Evolutionary conservation across 2,329 filamentous ascomycete species (phyloP).

Genomic region (Penicillium sp.): DNA sequence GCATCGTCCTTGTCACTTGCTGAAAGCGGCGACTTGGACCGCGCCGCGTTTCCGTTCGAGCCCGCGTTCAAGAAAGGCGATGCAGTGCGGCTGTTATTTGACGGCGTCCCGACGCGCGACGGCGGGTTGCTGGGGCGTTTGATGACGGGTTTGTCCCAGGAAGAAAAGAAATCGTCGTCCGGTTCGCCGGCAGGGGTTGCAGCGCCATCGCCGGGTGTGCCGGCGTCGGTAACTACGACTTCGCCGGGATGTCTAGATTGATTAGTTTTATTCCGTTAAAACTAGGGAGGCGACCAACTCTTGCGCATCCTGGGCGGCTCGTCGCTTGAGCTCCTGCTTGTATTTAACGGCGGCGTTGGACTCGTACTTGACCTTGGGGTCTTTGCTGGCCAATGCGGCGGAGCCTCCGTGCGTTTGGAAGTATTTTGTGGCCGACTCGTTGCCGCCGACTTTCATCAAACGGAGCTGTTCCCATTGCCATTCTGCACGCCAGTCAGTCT

Average conservation of each 20-base stretch:
- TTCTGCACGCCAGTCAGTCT: slow-evolving; percentile 46
- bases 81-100: slow-evolving; percentile 70
- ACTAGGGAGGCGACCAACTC: slow-evolving; percentile 59
- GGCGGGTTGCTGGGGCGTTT: slow-evolving; percentile 93
- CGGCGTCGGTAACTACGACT: slow-evolving; percentile 71
- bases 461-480: slow-evolving; percentile 99
- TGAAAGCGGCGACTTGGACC: slow-evolving; percentile 77
- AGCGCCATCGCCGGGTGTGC: slow-evolving; percentile 59
- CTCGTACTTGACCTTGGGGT: slow-evolving; percentile 94
- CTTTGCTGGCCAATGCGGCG: slow-evolving; percentile 91
- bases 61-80: slow-evolving; percentile 85
- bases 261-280: slow-evolving; percentile 17
- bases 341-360: slow-evolving; percentile 93
- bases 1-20: slow-evolving; percentile 52
- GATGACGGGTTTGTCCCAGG: slow-evolving; percentile 96
- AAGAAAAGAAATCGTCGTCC: slow-evolving; percentile 95
- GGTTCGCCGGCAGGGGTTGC: slow-evolving; percentile 76
- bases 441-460: slow-evolving; percentile 96
- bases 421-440: slow-evolving; percentile 96
- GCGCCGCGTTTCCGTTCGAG: slow-evolving; percentile 62
- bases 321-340: slow-evolving; percentile 89
- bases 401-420: slow-evolving; percentile 96
- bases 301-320: slow-evolving; percentile 76
- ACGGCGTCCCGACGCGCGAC: slow-evolving; percentile 82
- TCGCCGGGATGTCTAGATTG: slow-evolving; percentile 71